Evolutionary conservation across 2,329 filamentous ascomycete genomes (phyloP), one percentile per base, ranked within the genome.

Genomic region (Xylaria polymorpha): DNA sequence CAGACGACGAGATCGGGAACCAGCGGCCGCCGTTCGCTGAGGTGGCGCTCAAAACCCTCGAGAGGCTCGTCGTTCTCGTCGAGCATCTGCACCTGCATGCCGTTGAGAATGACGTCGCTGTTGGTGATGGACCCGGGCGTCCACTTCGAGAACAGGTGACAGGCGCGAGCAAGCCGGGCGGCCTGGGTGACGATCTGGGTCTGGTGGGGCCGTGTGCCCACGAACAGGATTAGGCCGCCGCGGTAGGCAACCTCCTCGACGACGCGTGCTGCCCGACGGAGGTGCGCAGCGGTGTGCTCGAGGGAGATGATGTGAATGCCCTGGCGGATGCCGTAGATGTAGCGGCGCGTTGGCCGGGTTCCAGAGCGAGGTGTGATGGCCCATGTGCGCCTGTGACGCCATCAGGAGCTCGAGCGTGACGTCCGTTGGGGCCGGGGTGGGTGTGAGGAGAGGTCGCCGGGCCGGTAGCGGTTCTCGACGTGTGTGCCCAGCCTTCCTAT

Each of bases 291-390:
- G 39, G 93, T 98, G 69, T 90, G 87, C 79, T 99, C 96, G 3
- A 98, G 90, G 10, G 91, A 92, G 80, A 99, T 97, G 79, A 99
- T 94, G 82, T 98, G 95, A 70, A 97, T 91, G 18, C 92, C 94
- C 74, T 96, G 88, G 53, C 96, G 88, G 70, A 97, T 88, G 75
- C 96, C 96, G 79, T 93, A 94, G 79, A 99, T 98, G 83, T 98
- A 98, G 74, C 92, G 89, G 89, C 72, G 94, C 91, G 83, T 98
- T 99, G 61, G 90, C 91, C 12, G 96, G 94, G 82, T 99, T 97
- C 96, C 96, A 99, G 59, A 94, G 87, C 70, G 93, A 93, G 0
- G 92, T 95, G 77, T 92, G 88, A 83, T 99, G 96, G 71, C 96
- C 96, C 80, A 98, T 90, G 82, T 97, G 94, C 64, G 90, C 89